Percentiles rank a stretch among this genome's conserved stretches.
phyloP scores from a whole-genome alignment of 2,329 filamentous ascomycete genomes.

The Thermothelomyces thermophilus region DNA sequence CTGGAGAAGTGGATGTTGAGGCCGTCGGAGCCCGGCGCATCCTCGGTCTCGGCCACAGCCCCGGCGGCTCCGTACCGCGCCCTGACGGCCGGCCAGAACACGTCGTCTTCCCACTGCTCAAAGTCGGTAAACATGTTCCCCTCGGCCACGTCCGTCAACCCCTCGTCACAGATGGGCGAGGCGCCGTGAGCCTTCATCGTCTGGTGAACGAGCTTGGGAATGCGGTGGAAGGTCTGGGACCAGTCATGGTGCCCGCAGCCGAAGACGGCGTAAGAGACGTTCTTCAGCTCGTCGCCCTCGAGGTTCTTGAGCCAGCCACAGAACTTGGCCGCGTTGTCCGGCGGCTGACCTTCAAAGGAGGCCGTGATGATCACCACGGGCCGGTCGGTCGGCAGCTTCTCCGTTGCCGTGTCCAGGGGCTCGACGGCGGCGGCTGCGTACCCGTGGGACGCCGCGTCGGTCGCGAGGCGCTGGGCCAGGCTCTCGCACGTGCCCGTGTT shows the following conservation, averaged over 20 bases:
- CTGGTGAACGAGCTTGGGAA: conserved; percentile 57
- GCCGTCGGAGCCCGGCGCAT: conserved; percentile 23
- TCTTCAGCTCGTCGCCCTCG: conserved; percentile 44
- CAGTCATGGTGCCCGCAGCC: conserved; percentile 55
- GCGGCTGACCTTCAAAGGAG: conserved; percentile 67
- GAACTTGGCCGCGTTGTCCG: conserved; percentile 65
- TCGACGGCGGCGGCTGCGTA: conserved; percentile 49
- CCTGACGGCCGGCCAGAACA: conserved; percentile 44
- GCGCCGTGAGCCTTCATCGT: conserved; percentile 45
- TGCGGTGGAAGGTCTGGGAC: conserved; percentile 57
- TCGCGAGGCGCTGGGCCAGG: conserved; percentile 56
- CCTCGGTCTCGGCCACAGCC: conserved; percentile 24
- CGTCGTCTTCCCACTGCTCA: conserved; percentile 59
- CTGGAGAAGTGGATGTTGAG: conserved; percentile 46
- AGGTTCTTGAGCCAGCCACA: conserved; percentile 57
- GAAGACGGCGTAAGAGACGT: conserved; percentile 61
- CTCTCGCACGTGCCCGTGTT: conserved; percentile 71
- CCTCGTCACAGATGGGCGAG: conserved; percentile 41
- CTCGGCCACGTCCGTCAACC: conserved; percentile 52
- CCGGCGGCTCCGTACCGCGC: conserved; percentile 32
- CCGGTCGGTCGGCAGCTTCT: conserved; percentile 51
- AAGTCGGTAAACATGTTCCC: conserved; percentile 63
- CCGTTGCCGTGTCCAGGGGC: conserved; percentile 55
- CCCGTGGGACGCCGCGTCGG: conserved; percentile 53
- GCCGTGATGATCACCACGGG: conserved; percentile 63